Evolutionary conservation across 441 rosid species (phyloP), one percentile per base, ranked within the genome.

Genomic region (Manihot esculenta): DNA sequence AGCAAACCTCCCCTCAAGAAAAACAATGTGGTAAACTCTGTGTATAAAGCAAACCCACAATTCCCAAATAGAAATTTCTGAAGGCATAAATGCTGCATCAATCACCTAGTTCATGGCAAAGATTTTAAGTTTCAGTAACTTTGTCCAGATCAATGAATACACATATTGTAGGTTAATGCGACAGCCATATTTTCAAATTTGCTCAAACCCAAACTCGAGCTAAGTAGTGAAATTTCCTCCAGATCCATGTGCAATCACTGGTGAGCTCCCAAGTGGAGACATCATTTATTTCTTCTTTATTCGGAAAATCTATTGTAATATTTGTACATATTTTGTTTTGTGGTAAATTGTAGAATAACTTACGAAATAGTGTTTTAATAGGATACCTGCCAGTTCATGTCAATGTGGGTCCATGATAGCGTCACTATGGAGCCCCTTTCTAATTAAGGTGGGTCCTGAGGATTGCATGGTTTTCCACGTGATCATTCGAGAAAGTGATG

Each of bases 331-430:
- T 4, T 48, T 48, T 48, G 7, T 18, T 2, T 50, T 1, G 1
- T 17, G 0, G n/a, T n/a, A 50, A 17, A 50, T 18, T 50, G 5
- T 17, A 50, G n/a, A 50, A 50, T 30, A 30, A 5, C 6, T 7
- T 7, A n/a, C 1, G 1, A 21, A 53, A 20, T 9, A 7, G 15
- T 10, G 44, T 42, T 44, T 26, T 30, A 33, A 38, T n/a, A n/a
- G n/a, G n/a, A n/a, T n/a, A n/a, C n/a, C n/a, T n/a, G n/a, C n/a
- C n/a, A n/a, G n/a, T n/a, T n/a, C n/a, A n/a, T n/a, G n/a, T n/a
- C n/a, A n/a, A 68, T 67, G 35, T 38, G 49, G 13, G 64, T 44
- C 50, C 35, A 49, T 69, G 74, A 69, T 63, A 41, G 38, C 56
- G 41, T 7, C 27, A 10, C 21, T 18, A 35, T 10, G 21, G 3